phyloP scores from a whole-genome alignment of 768 basidiomycete genomes.

The Macrolepiota albuminosa region DNA sequence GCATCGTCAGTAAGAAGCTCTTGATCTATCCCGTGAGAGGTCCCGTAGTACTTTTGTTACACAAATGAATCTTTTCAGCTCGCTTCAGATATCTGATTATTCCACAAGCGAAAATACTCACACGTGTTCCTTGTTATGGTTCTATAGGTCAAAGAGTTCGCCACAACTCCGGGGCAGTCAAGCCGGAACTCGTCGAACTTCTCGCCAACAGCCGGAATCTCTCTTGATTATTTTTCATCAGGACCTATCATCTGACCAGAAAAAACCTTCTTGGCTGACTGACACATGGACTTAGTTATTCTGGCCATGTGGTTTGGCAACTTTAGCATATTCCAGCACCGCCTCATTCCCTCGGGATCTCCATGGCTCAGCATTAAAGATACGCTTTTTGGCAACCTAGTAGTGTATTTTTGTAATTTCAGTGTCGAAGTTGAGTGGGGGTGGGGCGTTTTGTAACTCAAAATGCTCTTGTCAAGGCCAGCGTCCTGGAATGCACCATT shows the following conservation, averaged over 20 bases:
- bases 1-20: constrained; percentile 12
- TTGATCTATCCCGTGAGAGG: constrained; percentile 16
- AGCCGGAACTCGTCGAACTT: background rate
- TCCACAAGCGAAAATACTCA: background rate
- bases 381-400: constrained; percentile 1
- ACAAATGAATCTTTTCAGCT: constrained; percentile 2
- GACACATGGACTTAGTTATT: constrained; percentile 9
- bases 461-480: background rate
- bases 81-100: constrained; percentile 3
- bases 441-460: background rate
- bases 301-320: constrained; percentile 8
- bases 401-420: constrained; percentile 4
- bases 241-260: constrained; percentile 15
- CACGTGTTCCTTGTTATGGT: background rate
- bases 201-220: constrained; percentile 11
- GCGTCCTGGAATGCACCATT: background rate
- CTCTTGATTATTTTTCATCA: background rate
- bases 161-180: constrained; percentile 9
- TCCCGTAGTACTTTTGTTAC: background rate
- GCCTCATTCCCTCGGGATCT: constrained; percentile 11
- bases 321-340: constrained; percentile 5
- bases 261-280: constrained; percentile 7
- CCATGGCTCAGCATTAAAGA: constrained; percentile 3
- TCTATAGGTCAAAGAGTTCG: constrained; percentile 1
- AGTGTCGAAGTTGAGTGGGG: background rate